Percentiles rank a stretch among this genome's conserved stretches.
These are phyloP conservation scores for apple (Malus domestica) DNA, from an alignment of 306 rosid genomes.

Conservation along the genomic window DNA sequence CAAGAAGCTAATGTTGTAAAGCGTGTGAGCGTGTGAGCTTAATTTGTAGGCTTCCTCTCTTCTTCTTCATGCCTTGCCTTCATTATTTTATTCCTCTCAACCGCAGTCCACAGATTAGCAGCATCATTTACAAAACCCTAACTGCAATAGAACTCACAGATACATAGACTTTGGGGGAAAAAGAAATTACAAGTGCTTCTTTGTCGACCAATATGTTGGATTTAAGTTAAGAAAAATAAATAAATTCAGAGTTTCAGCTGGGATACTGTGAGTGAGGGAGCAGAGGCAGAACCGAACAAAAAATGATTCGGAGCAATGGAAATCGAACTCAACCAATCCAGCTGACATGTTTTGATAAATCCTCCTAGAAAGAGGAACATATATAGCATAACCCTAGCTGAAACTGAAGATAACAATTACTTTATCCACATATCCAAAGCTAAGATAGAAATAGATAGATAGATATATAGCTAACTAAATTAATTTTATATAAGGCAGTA, in stretches of 20 bases:
- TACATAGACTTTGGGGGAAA: background rate
- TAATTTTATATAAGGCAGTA: background rate
- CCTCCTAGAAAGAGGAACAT: background rate
- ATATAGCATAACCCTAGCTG: background rate
- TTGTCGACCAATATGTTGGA: background rate
- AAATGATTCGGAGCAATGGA: too few relatives aligned
- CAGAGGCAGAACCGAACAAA: too few relatives aligned
- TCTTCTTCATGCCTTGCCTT: slow-evolving; percentile 12
- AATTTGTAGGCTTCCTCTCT: background rate
- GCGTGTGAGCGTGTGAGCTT: background rate
- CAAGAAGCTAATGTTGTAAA: slow-evolving; percentile 19
- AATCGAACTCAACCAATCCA: too few relatives aligned
- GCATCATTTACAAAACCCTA: slow-evolving; percentile 21
- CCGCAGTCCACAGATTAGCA: background rate
- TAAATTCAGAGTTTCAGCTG: background rate
- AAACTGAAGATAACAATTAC: background rate
- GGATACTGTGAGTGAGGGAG: too few relatives aligned
- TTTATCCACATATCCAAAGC: background rate
- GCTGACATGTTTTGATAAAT: too few relatives aligned
- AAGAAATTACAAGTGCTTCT: background rate
- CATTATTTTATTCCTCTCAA: background rate
- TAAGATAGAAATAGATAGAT: background rate
- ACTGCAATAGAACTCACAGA: background rate
- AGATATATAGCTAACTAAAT: background rate
- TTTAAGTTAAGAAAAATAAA: background rate